phyloP scores from a whole-genome alignment of 1,139 yeast species.

The Yamadazyma aaseri region DNA sequence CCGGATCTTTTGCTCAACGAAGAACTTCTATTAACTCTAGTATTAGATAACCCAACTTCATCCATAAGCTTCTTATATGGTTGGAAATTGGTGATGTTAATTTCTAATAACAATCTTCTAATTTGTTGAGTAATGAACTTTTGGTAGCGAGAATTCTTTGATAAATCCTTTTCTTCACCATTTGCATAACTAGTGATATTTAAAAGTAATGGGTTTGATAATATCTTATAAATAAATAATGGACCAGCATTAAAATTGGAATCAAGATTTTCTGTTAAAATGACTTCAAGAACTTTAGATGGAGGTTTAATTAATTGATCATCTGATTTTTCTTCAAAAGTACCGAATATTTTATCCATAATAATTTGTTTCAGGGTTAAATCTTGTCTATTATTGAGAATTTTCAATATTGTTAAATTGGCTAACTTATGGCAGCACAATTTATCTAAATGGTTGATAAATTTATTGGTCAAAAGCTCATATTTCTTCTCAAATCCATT shows the following conservation, averaged over 20 bases:
- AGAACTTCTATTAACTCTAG: constrained; percentile 31
- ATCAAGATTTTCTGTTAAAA: constrained; percentile 51
- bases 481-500: constrained; percentile 38
- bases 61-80: constrained; percentile 87
- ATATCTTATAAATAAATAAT: constrained; percentile 74
- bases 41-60: constrained; percentile 73
- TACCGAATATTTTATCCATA: constrained; percentile 65
- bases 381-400: constrained; percentile 70
- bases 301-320: constrained; percentile 23
- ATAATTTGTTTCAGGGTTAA: constrained; percentile 59
- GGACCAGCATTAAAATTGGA: constrained; percentile 71
- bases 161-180: constrained; percentile 15
- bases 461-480: constrained; percentile 43
- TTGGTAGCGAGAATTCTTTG: constrained; percentile 45
- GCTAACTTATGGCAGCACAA: constrained; percentile 87
- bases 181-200: constrained; percentile 29
- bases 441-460: constrained; percentile 60
- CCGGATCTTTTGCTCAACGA: constrained; percentile 20
- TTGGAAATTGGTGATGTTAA: constrained; percentile 57
- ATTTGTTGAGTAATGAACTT: constrained; percentile 60
- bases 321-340: constrained; percentile 25
- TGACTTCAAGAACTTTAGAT: constrained; percentile 36
- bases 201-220: constrained; percentile 61
- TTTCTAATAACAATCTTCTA: constrained; percentile 56
- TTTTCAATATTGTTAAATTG: constrained; percentile 75